phyloP scores from a whole-genome alignment of 768 basidiomycete genomes.

The Kwoniella sp. region DNA sequence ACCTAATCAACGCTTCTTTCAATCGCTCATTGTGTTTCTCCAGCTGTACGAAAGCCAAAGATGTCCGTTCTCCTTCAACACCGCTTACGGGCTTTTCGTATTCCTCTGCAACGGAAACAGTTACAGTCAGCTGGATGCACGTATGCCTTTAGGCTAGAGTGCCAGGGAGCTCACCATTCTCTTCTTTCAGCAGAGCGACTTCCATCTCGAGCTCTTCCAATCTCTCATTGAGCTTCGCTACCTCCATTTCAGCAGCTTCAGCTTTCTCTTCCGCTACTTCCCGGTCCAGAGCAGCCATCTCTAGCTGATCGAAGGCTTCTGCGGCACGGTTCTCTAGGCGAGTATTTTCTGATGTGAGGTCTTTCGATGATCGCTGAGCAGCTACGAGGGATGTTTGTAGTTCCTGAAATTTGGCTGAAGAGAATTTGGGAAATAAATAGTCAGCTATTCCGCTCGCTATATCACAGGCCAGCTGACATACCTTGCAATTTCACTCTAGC shows the following conservation, averaged over 20 bases:
- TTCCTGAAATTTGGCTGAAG: constrained; percentile 71
- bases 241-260: constrained; percentile 73
- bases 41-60: constrained; percentile 68
- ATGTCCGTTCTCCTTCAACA: constrained; percentile 60
- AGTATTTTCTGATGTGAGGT: constrained; percentile 70
- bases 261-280: constrained; percentile 94
- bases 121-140: constrained; percentile 25
- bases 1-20: constrained; percentile 91
- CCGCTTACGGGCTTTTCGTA: constrained; percentile 51
- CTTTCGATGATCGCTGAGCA: constrained; percentile 73
- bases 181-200: constrained; percentile 68
- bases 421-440: background rate
- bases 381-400: constrained; percentile 78
- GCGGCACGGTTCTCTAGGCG: constrained; percentile 70
- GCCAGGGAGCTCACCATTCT: constrained; percentile 58
- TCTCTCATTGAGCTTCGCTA: constrained; percentile 77
- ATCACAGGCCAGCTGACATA: constrained; percentile 22
- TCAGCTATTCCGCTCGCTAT: constrained; percentile 10
- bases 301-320: constrained; percentile 85
- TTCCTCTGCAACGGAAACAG: constrained; percentile 35
- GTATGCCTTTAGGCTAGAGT: background rate
- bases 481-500: constrained; percentile 83
- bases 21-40: constrained; percentile 95
- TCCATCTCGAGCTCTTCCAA: constrained; percentile 81
- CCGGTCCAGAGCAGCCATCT: constrained; percentile 93